Evolutionary conservation across 2,329 filamentous ascomycete genomes (phyloP).

Genomic region (Hypoxylon sp.): DNA sequence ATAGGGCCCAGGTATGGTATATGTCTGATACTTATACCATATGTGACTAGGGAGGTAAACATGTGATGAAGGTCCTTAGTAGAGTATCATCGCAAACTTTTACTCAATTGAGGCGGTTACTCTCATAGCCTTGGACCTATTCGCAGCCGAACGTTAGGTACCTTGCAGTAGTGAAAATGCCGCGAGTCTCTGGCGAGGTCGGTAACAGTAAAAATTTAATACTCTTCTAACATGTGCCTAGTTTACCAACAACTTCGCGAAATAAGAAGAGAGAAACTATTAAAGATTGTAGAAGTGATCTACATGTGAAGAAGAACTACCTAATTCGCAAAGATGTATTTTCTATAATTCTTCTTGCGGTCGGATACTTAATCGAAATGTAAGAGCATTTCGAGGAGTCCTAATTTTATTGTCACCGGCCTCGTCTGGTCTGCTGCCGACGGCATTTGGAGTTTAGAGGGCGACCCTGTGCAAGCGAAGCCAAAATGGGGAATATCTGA

Average conservation of each 20-base stretch:
- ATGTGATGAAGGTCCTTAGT: background rate
- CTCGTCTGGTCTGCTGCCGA: constrained; percentile 16
- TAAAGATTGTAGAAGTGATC: too few relatives aligned
- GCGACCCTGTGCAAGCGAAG: constrained; percentile 8
- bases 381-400: too few relatives aligned
- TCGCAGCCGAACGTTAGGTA: constrained; percentile 19
- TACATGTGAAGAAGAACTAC: too few relatives aligned
- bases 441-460: constrained; percentile 13
- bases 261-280: too few relatives aligned
- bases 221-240: too few relatives aligned
- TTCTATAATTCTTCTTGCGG: too few relatives aligned
- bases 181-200: background rate
- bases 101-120: background rate
- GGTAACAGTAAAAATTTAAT: too few relatives aligned
- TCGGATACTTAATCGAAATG: too few relatives aligned
- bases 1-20: background rate
- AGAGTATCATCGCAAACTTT: background rate
- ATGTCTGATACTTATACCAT: background rate
- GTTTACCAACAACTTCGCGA: too few relatives aligned
- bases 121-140: constrained; percentile 1
- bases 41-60: too few relatives aligned
- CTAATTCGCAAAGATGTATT: too few relatives aligned
- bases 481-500: constrained; percentile 21
- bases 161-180: constrained; percentile 28
- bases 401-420: too few relatives aligned